Base-by-base conservation (phyloP, 2,329 filamentous ascomycete species). In the Apiospora arundinis region DNA sequence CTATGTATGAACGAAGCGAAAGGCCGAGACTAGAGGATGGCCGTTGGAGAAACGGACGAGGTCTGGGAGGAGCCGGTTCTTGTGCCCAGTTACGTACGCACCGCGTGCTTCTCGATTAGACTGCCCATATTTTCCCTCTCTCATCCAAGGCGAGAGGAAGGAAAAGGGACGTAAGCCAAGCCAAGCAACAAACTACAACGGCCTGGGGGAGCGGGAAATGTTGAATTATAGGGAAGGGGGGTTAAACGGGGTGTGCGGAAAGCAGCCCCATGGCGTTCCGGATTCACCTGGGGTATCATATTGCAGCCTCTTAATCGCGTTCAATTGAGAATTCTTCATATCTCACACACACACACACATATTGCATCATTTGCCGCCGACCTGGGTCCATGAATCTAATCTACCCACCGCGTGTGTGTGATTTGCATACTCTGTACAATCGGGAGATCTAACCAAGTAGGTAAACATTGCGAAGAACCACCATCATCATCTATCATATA, bases 211-310 rank as follows among this genome's bases (percentile, higher is more conserved):
- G 28, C 32, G 32, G 56, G 32, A 32, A 0, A n/a, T 23, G 32
- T 40, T 63, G 32, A 40, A 63, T 63, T 63, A 63, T 40, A 63
- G 56, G 32, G 18, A 63, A 63, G 32, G 56, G 18, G 32, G 56
- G 32, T 60, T 60, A 40, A 40, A 63, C n/a, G 32, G 32, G 18
- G 56, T 32, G n/a, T 63, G 11, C 28, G 21, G 32, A 63, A 40
- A 63, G 56, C 56, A 40, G 28, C 56, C 56, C n/a, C 21, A n/a
- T n/a, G 56, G 56, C 56, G 56, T 63, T 63, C 32, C 56, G 56
- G 56, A 63, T 63, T 60, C 52, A 12, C 28, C 56, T 63, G 56
- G 18, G 18, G 14, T 63, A 63, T 40, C 56, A 32, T 63, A 40
- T 40, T 63, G 18, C 56, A 63, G 56, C 56, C 56, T 48, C 28